A percentile compares a stretch with the other conserved stretches of the same genome.
Conservation (phyloP, 305 asterid genomes). For the Fraxinus xanthoxyloides region DNA sequence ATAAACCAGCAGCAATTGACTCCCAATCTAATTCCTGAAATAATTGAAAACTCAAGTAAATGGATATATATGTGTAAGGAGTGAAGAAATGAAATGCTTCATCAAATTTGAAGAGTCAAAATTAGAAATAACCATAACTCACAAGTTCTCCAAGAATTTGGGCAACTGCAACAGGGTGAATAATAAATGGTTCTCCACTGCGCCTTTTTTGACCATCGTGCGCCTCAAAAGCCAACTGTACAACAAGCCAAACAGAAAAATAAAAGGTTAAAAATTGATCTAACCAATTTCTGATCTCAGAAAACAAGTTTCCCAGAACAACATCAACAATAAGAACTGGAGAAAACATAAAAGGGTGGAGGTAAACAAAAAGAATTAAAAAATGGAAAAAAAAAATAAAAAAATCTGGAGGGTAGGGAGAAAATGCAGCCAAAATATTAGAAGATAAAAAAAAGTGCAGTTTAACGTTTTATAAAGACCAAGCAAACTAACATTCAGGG, state of each 20-base stretch:
- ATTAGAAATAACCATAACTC: constrained; percentile 30
- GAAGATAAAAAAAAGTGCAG: not conserved
- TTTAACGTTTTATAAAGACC: not conserved
- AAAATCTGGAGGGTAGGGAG: not conserved
- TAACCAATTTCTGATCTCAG: not conserved
- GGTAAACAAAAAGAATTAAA: not conserved
- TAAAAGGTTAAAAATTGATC: not conserved
- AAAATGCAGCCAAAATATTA: not conserved
- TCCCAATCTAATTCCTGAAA: constrained; percentile 92
- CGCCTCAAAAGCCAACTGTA: constrained; percentile 87
- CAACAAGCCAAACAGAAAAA: constrained; percentile 6
- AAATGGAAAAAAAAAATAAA: too few relatives aligned
- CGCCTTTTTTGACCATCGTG: constrained; percentile 97
- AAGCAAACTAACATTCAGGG: constrained; percentile 63
- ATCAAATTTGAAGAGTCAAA: constrained; percentile 14
- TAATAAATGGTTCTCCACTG: constrained; percentile 92
- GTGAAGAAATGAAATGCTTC: not conserved
- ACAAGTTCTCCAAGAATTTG: constrained; percentile 92
- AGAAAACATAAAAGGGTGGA: not conserved
- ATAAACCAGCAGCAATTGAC: constrained; percentile 92
- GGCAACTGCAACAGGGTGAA: constrained; percentile 96
- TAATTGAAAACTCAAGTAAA: constrained; percentile 12
- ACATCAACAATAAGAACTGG: not conserved
- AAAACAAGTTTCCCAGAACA: not conserved
- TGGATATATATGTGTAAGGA: not conserved